A percentile compares a stretch with the other conserved stretches of the same genome.
These are phyloP conservation scores for Lipomyces chichibuensis DNA, from an alignment of 805 yeast genomes.

Conservation along the genomic window DNA sequence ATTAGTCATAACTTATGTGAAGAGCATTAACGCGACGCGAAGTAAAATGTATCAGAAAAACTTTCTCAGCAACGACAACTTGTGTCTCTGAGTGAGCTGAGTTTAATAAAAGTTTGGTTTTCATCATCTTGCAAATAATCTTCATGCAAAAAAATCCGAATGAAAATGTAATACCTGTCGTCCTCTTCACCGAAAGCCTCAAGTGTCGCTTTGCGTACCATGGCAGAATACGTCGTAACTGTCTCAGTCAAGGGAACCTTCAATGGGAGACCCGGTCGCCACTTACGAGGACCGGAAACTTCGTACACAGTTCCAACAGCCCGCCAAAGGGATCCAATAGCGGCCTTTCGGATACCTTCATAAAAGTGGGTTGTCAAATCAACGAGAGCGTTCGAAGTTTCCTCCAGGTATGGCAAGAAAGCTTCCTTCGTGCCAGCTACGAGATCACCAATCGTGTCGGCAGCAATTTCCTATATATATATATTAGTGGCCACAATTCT, in stretches of 20 bases:
- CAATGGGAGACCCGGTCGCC: slow-evolving; percentile 48
- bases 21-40: neutral
- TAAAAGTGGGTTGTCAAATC: slow-evolving; percentile 83
- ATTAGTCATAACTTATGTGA: neutral
- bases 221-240: slow-evolving; percentile 61
- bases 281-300: slow-evolving; percentile 37
- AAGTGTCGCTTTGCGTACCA: slow-evolving; percentile 69
- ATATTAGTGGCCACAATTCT: neutral
- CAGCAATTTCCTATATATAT: slow-evolving; percentile 72
- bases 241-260: slow-evolving; percentile 53
- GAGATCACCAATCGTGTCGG: slow-evolving; percentile 84
- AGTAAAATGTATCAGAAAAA: slow-evolving; percentile 15
- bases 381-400: slow-evolving; percentile 60
- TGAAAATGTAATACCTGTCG: slow-evolving; percentile 61
- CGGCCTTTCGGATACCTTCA: slow-evolving; percentile 83
- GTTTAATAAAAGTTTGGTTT: slow-evolving; percentile 28
- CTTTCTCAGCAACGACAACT: slow-evolving; percentile 35
- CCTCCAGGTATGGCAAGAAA: slow-evolving; percentile 76
- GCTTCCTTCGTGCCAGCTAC: slow-evolving; percentile 83
- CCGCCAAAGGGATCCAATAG: slow-evolving; percentile 80
- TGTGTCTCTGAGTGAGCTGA: slow-evolving; percentile 39
- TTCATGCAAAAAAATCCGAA: neutral
- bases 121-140: slow-evolving; percentile 24
- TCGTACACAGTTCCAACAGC: slow-evolving; percentile 67
- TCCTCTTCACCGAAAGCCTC: slow-evolving; percentile 73